Evolutionary conservation across 169 alveolate species (phyloP), one percentile per base, ranked within the genome.

Genomic region (Plasmodium chabaudi): DNA sequence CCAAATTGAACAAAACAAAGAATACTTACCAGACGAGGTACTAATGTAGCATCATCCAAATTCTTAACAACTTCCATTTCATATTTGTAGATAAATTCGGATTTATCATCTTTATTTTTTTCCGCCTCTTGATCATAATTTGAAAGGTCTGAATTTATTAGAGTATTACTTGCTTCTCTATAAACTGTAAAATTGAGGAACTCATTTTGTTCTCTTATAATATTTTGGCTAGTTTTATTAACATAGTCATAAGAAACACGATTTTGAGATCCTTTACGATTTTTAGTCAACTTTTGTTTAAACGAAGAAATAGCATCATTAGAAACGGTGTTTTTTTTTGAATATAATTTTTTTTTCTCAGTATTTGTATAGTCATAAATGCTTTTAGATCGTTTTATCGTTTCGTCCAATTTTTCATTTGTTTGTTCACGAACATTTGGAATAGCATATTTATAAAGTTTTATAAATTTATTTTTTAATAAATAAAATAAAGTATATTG

Each of bases 401-500:
- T 61, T 15, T 23, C 6, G 2, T 61, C 7, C 4, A n/a, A 15
- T 57, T n/a, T 9, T 5, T 57, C 67, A n/a, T 57, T 17, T 17
- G 0, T 44, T 34, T 34, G 1, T 34, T 34, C 42, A 34, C 0
- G 42, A 3, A 34, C 42, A 34, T 34, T 34, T 34, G 42, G 42
- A 34, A 3, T 34, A 2, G 6, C 25, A n/a, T 70, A 70, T 25
- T 23, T 34, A 15, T 61, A 70, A 9, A 70, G 27, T 51, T 49
- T 49, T 3, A 92, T 75, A 19, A 88, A 84, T 15, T 69, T 87
- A 69, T 87, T 91, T 42, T 70, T 82, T 53, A 92, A 55, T 5
- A 92, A 60, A 56, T 87, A 92, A 56, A 75, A 87, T 42, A 92
- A 53, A 17, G 94, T 92, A 34, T 87, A 72, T 63, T 87, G 89